Base-by-base conservation (phyloP, 1,284 basidiomycete genomes). In the Puccinia hordei region DNA sequence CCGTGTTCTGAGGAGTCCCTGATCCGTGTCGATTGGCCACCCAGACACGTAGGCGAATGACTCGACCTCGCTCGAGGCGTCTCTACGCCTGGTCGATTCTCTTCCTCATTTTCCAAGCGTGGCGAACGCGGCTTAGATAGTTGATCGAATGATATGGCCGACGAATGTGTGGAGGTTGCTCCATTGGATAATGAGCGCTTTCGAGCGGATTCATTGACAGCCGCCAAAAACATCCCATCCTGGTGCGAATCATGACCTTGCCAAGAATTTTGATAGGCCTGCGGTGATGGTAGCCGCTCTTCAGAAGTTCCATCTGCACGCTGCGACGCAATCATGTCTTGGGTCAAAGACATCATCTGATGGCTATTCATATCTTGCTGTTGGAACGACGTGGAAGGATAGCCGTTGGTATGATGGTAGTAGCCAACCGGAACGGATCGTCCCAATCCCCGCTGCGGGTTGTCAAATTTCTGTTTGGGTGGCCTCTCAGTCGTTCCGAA, bases 101-200 rank as follows among this genome's bases (percentile, higher is more conserved):
- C 73, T 10, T 61, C 73, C 38, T 51, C 41, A 30, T 33, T 46
- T 10, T 61, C 59, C 27, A 65, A 30, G 10, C 8, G 57, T 2
- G 57, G 17, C 13, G 41, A 35, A 13, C 38, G 38, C 44, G 38
- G 49, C 38, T 75, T 61, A n/a, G 59, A 30, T 15, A 35, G 41
- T 22, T 30, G 46, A 33, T 75, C 57, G 33, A 75, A 63, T 46
- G 57, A 46, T 38, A 63, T 24, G 24, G 59, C 13, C 12, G 71
- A 73, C 27, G 73, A 61, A 65, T 63, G 73, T 3, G 41, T 24
- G 24, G 73, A 75, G 27, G 44, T 33, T 30, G 55, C 57, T 38
- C 73, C 73, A 75, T 75, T 75, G 2, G 73, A 75, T 49, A 75
- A 49, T 41, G 73, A 75, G 15, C 73, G 73, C 59, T 30, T 51